phyloP scores from a whole-genome alignment of 768 basidiomycete species.

The Lactifluus volemus region DNA sequence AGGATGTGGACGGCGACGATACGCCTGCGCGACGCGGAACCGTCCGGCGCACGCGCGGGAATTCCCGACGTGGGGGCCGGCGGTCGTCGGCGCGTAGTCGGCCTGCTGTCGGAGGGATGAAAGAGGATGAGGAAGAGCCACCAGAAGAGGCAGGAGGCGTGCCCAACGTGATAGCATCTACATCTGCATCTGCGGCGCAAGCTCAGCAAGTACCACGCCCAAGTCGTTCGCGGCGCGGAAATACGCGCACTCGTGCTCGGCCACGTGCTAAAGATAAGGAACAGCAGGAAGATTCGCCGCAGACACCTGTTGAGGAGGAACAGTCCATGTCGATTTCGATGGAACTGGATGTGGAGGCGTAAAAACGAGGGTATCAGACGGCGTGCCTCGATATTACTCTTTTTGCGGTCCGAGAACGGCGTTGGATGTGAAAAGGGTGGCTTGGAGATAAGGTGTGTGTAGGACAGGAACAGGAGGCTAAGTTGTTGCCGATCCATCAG shows the following conservation, averaged over 20 bases:
- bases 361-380: background rate
- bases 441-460: background rate
- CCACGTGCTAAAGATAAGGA: constrained; percentile 12
- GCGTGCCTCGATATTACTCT: background rate
- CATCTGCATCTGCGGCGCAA: background rate
- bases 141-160: constrained; percentile 31
- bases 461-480: background rate
- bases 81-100: background rate
- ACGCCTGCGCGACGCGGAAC: constrained; percentile 22
- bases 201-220: background rate
- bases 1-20: constrained; percentile 29
- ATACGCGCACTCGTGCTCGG: background rate
- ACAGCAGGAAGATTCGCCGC: constrained; percentile 11
- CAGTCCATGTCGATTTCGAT: constrained; percentile 28
- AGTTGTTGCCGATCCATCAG: background rate
- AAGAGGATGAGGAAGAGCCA: constrained; percentile 25
- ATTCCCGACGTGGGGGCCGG: constrained; percentile 21
- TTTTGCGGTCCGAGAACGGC: background rate
- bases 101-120: constrained; percentile 12
- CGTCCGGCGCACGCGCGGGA: constrained; percentile 20
- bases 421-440: background rate
- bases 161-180: background rate
- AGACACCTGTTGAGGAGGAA: background rate
- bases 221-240: constrained; percentile 5
- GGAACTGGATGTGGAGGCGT: constrained; percentile 31